These are phyloP conservation scores for Pseudogymnoascus sp. DNA, from an alignment of 2,329 filamentous ascomycete genomes.

Conservation along the genomic window DNA sequence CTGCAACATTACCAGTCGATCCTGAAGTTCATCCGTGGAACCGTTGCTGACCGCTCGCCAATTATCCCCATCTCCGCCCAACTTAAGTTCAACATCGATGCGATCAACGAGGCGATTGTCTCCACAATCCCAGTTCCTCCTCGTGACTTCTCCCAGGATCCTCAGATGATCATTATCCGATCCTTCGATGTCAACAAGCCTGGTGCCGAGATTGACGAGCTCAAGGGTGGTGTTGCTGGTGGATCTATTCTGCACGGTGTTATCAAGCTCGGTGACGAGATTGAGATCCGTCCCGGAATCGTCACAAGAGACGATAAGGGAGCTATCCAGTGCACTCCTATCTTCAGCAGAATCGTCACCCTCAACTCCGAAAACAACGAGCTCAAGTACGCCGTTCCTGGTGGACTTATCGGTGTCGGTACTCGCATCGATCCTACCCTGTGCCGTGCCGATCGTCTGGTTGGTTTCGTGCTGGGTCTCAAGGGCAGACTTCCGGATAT, in stretches of 20 bases:
- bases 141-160: slow-evolving; percentile 83
- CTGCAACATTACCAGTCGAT: slow-evolving; percentile 95
- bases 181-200: slow-evolving; percentile 99
- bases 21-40: slow-evolving; percentile 95
- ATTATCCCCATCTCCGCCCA: slow-evolving; percentile 97
- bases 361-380: slow-evolving; percentile 98
- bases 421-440: slow-evolving; percentile 96
- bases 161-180: slow-evolving; percentile 98
- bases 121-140: slow-evolving; percentile 88
- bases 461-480: slow-evolving; percentile 94
- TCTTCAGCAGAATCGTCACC: slow-evolving; percentile 90
- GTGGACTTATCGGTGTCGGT: slow-evolving; percentile 95
- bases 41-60: slow-evolving; percentile 87
- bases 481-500: slow-evolving; percentile 91
- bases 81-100: slow-evolving; percentile 99
- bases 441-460: slow-evolving; percentile 96
- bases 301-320: slow-evolving; percentile 92
- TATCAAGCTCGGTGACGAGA: slow-evolving; percentile 93
- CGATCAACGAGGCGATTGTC: slow-evolving; percentile 92
- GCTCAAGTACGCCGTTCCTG: slow-evolving; percentile 94
- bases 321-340: slow-evolving; percentile 91
- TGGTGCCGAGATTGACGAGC: slow-evolving; percentile 94
- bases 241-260: slow-evolving; percentile 95
- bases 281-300: slow-evolving; percentile 97
- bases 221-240: slow-evolving; percentile 98